Evolutionary conservation across 2,329 filamentous ascomycete species (phyloP).

Genomic region (Pestalotiopsis sp.): DNA sequence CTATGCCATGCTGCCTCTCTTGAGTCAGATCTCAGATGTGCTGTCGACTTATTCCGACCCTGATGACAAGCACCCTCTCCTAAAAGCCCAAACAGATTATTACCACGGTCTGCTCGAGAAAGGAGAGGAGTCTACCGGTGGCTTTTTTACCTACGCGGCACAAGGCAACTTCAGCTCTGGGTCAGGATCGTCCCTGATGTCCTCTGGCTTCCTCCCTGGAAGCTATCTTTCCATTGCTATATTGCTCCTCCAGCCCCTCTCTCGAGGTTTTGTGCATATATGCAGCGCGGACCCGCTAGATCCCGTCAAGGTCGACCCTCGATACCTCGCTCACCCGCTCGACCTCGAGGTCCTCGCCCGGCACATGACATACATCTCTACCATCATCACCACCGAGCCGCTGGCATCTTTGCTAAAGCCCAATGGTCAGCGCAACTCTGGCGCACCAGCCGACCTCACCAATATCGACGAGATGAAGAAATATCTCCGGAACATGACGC

Average conservation of each 20-base stretch:
- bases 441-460: neutral
- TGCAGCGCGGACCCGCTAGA: neutral
- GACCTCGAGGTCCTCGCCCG: slow-evolving; percentile 16
- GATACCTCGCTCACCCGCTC: slow-evolving; percentile 8
- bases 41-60: neutral
- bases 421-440: neutral
- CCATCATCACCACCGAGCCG: neutral
- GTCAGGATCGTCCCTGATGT: neutral
- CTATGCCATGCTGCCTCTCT: slow-evolving; percentile 27
- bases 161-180: slow-evolving; percentile 3
- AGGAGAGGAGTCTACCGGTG: neutral
- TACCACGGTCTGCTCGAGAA: slow-evolving; percentile 5
- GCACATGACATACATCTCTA: slow-evolving; percentile 7
- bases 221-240: slow-evolving; percentile 2
- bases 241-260: slow-evolving; percentile 14
- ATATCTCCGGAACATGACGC: neutral
- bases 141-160: neutral
- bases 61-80: neutral
- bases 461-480: neutral
- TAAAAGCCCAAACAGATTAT: neutral
- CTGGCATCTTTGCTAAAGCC: slow-evolving; percentile 1
- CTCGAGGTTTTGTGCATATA: slow-evolving; percentile 15
- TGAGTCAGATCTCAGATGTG: slow-evolving; percentile 13
- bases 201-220: neutral
- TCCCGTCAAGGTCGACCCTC: neutral